Percentiles rank a stretch among this genome's conserved stretches.
These are phyloP conservation scores for Platismatia glauca DNA, from an alignment of 495 filamentous ascomycete species.

Conservation along the genomic window DNA sequence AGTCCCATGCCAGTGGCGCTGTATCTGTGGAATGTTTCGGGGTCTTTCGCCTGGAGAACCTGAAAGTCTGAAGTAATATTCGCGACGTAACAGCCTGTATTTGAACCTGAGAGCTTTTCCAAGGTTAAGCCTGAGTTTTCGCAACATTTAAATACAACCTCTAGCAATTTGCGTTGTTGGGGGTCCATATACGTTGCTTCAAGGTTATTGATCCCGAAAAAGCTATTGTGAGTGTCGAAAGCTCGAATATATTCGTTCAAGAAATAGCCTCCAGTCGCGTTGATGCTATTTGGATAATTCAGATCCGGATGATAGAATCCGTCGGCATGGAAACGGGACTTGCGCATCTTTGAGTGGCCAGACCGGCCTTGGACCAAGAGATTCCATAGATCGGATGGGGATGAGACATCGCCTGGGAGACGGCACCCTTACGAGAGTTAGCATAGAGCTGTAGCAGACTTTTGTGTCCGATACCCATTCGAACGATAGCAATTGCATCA, in stretches of 20 bases:
- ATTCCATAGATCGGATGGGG: no score
- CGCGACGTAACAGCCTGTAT: conserved; percentile 34
- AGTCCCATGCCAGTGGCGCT: conserved; percentile 13
- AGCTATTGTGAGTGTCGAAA: conserved; percentile 22
- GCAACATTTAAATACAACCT: conserved; percentile 37
- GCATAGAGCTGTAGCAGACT: no score
- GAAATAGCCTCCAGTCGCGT: neutral
- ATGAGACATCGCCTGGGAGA: no score
- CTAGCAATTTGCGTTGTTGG: conserved; percentile 44
- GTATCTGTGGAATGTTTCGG: conserved; percentile 4
- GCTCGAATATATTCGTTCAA: neutral
- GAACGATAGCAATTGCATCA: no score
- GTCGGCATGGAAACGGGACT: no score
- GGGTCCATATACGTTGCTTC: conserved; percentile 35
- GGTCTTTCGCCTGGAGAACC: conserved; percentile 17
- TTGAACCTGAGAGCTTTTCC: conserved; percentile 27
- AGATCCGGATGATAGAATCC: neutral
- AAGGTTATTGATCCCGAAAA: conserved; percentile 21
- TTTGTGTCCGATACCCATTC: no score
- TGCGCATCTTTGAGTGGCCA: no score
- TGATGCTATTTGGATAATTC: neutral
- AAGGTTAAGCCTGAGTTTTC: conserved; percentile 25
- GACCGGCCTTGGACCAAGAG: no score
- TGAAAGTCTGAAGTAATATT: conserved; percentile 33
- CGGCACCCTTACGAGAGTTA: no score